phyloP scores from a whole-genome alignment of 371 early-diverging fungal genomes.

The Mortierella sp. region DNA sequence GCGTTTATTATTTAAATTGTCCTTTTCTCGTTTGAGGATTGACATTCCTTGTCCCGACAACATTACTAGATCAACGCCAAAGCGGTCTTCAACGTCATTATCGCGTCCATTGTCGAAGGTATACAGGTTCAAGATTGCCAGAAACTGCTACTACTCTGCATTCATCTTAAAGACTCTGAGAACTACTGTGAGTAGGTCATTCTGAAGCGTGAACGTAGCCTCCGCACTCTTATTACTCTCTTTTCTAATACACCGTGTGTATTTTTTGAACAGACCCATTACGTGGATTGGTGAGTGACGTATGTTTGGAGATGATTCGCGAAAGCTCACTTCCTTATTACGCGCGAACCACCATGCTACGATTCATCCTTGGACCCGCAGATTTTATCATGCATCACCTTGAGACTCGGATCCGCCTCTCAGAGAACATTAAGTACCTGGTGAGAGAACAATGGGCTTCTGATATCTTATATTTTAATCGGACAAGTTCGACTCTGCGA shows the following conservation, averaged over 20 bases:
- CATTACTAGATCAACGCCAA: constrained; percentile 43
- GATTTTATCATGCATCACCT: constrained; percentile 40
- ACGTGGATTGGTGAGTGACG: constrained; percentile 13
- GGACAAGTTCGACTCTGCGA: too few relatives aligned
- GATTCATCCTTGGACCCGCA: constrained; percentile 39
- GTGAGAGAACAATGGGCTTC: neutral
- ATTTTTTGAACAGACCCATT: constrained; percentile 25
- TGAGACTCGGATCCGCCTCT: constrained; percentile 28
- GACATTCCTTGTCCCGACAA: neutral
- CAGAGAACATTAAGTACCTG: constrained; percentile 16
- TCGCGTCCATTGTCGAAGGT: constrained; percentile 36
- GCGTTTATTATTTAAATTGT: too few relatives aligned
- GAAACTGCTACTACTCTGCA: constrained; percentile 25
- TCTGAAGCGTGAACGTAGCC: neutral
- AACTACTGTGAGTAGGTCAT: constrained; percentile 25
- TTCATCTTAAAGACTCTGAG: constrained; percentile 32
- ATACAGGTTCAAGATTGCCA: constrained; percentile 10
- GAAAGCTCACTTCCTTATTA: constrained; percentile 13
- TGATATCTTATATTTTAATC: neutral
- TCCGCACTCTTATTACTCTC: too few relatives aligned
- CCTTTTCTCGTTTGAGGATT: neutral
- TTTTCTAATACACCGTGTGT: too few relatives aligned
- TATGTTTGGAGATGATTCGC: constrained; percentile 21
- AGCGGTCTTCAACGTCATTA: constrained; percentile 30
- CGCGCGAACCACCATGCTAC: constrained; percentile 23